phyloP scores from a whole-genome alignment of 1,284 basidiomycete species.

The Trametes polyzona region DNA sequence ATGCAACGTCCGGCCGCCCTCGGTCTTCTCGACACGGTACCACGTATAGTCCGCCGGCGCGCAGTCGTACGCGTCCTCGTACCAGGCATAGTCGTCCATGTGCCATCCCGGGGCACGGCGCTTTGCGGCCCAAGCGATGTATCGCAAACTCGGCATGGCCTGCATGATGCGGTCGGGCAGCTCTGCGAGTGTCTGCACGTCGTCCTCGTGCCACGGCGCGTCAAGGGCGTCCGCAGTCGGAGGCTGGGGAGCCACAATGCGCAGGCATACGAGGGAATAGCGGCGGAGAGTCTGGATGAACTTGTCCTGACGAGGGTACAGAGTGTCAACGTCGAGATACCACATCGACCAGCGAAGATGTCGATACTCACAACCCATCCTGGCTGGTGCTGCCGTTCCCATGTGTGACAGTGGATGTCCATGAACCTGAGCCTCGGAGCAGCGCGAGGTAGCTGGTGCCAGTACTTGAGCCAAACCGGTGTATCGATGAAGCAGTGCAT shows the following conservation, averaged over 20 bases:
- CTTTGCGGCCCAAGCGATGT: constrained; percentile 20
- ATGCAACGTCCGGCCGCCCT: background rate
- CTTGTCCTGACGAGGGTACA: background rate
- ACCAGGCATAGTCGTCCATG: constrained; percentile 14
- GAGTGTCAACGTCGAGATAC: background rate
- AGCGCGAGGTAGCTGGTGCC: constrained; percentile 8
- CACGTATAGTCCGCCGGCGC: constrained; percentile 18
- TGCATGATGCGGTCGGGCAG: constrained; percentile 16
- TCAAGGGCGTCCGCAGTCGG: constrained; percentile 6
- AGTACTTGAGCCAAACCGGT: constrained; percentile 13
- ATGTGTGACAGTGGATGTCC: constrained; percentile 19
- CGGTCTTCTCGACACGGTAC: constrained; percentile 10
- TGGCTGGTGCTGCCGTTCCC: constrained; percentile 8
- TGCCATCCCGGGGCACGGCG: constrained; percentile 3
- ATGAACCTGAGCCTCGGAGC: constrained; percentile 16
- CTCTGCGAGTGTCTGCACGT: constrained; percentile 15
- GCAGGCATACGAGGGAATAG: constrained; percentile 15
- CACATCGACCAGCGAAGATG: background rate
- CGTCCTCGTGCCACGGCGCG: constrained; percentile 16
- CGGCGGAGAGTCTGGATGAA: constrained; percentile 14
- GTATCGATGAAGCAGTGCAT: constrained; percentile 18
- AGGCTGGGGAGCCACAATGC: constrained; percentile 15
- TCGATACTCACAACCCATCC: constrained; percentile 15
- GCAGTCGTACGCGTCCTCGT: constrained; percentile 18
- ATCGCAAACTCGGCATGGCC: constrained; percentile 15